Base-by-base conservation (phyloP, 1,284 basidiomycete genomes). In the Meira nashicola region DNA sequence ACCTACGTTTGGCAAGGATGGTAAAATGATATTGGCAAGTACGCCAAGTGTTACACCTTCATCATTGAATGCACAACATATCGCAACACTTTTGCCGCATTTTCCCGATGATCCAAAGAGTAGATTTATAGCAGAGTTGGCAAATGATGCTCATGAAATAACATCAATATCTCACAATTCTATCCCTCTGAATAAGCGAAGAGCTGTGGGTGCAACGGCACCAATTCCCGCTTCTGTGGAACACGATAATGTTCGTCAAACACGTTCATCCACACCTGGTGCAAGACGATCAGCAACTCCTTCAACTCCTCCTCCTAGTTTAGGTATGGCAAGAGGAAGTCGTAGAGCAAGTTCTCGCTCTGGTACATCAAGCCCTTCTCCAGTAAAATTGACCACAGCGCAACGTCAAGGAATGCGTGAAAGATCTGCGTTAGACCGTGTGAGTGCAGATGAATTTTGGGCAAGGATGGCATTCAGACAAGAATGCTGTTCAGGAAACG, bases 41-140 rank as follows among this genome's bases (percentile, higher is more conserved):
- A 48, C 17, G 17, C 46, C 46, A 48, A 23, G 12, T 23, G 17
- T 48, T 5, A 23, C 17, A 21, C 21, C 46, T 14, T 33, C 28
- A 4, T 33, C 28, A 8, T 0, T 50, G 23, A 50, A 50, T 33
- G 23, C 40, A 39, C 25, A 66, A 6, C 60, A 60, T 1, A 67
- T 78, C 14, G 65, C 74, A 1, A 76, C 71, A 15, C 59, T 77
- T 23, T 63, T 78, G 54, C 76, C 76, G n/a, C 68, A 73, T 39
- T 78, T 78, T 47, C 67, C 65, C 0, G 76, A 78, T 59, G 76
- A 78, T 59, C 76, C 76, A 8, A 76, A 77, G 54, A 69, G 70
- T n/a, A 60, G 76, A 2, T 78, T 77, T 54, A 49, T 78, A n/a
- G 72, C 75, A 50, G 76, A 78, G 54, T 61, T 71, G 41, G 65